Percentiles rank a stretch among this genome's conserved stretches.
Evolutionary conservation across 805 yeast genomes (phyloP).

Genomic region (Pichia insulana): DNA sequence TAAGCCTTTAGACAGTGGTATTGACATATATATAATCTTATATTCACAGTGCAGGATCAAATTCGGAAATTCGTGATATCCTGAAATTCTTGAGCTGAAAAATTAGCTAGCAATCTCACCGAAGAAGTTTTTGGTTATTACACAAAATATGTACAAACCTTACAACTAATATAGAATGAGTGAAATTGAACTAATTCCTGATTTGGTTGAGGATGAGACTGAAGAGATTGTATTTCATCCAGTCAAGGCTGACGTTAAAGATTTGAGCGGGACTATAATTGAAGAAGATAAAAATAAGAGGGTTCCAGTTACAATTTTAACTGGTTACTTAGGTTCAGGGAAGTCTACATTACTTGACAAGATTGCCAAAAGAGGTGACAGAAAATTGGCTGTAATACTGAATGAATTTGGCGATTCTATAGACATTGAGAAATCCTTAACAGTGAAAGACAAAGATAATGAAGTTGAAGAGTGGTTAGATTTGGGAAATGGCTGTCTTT

Average conservation of each 20-base stretch:
- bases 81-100: no score
- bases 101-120: no score
- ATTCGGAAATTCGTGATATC: no score
- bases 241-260: slow-evolving; percentile 9
- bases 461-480: slow-evolving; percentile 91
- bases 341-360: slow-evolving; percentile 77
- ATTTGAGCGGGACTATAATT: slow-evolving; percentile 14
- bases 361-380: slow-evolving; percentile 61
- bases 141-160: no score
- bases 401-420: slow-evolving; percentile 91
- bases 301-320: slow-evolving; percentile 87
- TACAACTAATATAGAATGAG: neutral
- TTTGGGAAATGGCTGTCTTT: slow-evolving; percentile 91
- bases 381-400: slow-evolving; percentile 78
- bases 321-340: slow-evolving; percentile 94
- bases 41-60: no score
- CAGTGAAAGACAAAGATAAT: slow-evolving; percentile 46
- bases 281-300: slow-evolving; percentile 28
- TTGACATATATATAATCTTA: no score
- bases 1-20: no score
- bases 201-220: slow-evolving; percentile 18
- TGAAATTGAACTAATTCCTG: slow-evolving; percentile 21
- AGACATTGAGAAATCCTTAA: slow-evolving; percentile 79
- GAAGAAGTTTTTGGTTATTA: neutral
- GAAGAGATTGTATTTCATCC: slow-evolving; percentile 20